Evolutionary conservation across 1,139 yeast species (phyloP).

Genomic region (Candida neerlandica): DNA sequence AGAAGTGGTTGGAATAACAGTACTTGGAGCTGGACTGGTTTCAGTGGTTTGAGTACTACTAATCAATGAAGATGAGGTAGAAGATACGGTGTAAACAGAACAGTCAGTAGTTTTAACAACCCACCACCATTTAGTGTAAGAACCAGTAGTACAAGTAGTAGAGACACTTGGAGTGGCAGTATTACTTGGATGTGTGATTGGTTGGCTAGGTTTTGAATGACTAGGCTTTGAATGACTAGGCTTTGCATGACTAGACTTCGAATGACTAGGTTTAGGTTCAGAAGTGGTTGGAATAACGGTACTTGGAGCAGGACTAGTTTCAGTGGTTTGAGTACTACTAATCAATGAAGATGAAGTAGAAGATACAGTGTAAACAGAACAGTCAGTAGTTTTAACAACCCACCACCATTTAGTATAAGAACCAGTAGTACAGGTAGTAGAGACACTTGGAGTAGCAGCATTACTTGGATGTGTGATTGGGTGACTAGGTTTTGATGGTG

Average conservation of each 20-base stretch:
- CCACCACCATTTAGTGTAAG: neutral
- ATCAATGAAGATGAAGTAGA: neutral
- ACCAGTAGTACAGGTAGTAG: constrained; percentile 1
- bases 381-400: neutral
- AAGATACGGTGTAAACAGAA: neutral
- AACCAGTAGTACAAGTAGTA: neutral
- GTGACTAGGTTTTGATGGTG: too few species aligned
- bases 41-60: constrained; percentile 17
- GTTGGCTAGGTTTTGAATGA: too few species aligned
- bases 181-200: neutral
- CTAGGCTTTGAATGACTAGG: neutral
- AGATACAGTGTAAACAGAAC: neutral
- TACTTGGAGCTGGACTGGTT: constrained; percentile 7
- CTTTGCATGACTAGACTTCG: too few species aligned
- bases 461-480: too few species aligned
- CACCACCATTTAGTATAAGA: neutral
- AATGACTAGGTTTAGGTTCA: neutral
- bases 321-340: constrained; percentile 17
- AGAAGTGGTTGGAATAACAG: constrained; percentile 19
- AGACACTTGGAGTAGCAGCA: constrained; percentile 1
- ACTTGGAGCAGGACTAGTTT: constrained; percentile 10
- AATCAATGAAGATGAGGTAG: neutral
- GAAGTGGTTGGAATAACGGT: neutral
- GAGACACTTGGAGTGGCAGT: neutral
- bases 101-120: neutral